These are phyloP conservation scores for Eucalyptus tenuipes DNA, from an alignment of 345 rosid species.

Conservation along the genomic window DNA sequence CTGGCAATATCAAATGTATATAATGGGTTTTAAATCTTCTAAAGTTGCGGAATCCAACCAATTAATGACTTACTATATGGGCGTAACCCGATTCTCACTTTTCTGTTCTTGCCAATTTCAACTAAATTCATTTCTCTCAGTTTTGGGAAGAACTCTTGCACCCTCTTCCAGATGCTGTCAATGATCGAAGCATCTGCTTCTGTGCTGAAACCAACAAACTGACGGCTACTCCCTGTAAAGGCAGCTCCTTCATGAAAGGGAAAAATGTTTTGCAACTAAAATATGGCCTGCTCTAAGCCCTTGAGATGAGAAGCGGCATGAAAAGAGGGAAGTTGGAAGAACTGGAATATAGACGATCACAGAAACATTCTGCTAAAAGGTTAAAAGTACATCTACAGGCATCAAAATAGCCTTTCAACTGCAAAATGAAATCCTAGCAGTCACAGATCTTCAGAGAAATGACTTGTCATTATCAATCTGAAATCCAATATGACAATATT, in stretches of 20 bases:
- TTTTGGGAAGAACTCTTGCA: slow-evolving; percentile 71
- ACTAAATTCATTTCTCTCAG: slow-evolving; percentile 31
- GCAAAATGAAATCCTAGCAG: not conserved
- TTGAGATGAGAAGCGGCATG: not conserved
- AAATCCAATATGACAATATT: not conserved
- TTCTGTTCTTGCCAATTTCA: slow-evolving; percentile 31
- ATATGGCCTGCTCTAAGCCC: not conserved
- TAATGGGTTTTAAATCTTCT: not conserved
- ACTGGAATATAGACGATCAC: not conserved
- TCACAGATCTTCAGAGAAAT: not conserved
- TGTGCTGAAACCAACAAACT: slow-evolving; percentile 70
- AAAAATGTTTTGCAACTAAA: not conserved
- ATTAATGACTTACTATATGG: slow-evolving; percentile 68
- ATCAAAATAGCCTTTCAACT: not conserved
- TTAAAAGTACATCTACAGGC: not conserved
- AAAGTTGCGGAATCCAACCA: not conserved
- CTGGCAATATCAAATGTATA: not conserved
- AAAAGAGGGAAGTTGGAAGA: not conserved
- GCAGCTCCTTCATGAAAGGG: not conserved
- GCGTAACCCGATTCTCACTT: slow-evolving; percentile 90
- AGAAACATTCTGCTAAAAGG: not conserved
- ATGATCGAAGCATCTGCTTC: slow-evolving; percentile 52
- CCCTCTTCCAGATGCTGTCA: slow-evolving; percentile 57
- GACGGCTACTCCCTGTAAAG: slow-evolving; percentile 79
- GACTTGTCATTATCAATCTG: not conserved